A percentile compares a stretch with the other conserved stretches of the same genome.
Conservation (phyloP, 495 filamentous ascomycete genomes). For the Endocarpon pusillum region DNA sequence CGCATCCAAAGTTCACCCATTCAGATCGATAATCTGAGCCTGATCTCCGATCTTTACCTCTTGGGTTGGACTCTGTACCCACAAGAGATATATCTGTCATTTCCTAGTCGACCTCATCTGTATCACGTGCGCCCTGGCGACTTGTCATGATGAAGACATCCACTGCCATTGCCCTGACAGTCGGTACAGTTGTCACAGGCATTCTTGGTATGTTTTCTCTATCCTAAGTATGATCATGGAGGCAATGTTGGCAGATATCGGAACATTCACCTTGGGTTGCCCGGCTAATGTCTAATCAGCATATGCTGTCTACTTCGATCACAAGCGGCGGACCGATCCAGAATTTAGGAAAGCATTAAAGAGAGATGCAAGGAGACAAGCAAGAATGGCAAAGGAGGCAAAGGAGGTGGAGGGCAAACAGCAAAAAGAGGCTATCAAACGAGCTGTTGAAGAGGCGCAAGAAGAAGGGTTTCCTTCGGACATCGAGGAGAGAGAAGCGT, state of each 20-base stretch:
- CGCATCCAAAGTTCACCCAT: too few relatives aligned
- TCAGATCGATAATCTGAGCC: too few relatives aligned
- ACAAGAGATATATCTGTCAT: too few relatives aligned
- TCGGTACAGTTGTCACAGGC: conserved; percentile 58
- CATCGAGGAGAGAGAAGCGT: conserved; percentile 77
- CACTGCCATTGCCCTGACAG: conserved; percentile 54
- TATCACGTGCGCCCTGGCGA: too few relatives aligned
- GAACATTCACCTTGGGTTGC: too few relatives aligned
- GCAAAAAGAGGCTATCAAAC: conserved; percentile 57
- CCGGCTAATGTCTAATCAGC: conserved; percentile 19
- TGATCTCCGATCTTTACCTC: conserved; percentile 3
- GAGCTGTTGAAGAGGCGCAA: conserved; percentile 57
- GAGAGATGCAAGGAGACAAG: conserved; percentile 61
- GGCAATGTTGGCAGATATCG: too few relatives aligned
- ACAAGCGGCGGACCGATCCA: conserved; percentile 71
- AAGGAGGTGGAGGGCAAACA: conserved; percentile 45
- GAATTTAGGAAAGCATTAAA: conserved; percentile 76
- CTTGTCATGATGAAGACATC: conserved; percentile 41
- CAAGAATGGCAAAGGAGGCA: conserved; percentile 59
- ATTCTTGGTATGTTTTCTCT: conserved; percentile 43
- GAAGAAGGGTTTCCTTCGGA: conserved; percentile 81
- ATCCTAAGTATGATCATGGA: too few relatives aligned
- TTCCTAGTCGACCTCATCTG: too few relatives aligned
- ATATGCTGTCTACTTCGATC: conserved; percentile 89
- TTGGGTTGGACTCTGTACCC: too few relatives aligned